phyloP scores from a whole-genome alignment of 208 protist species.

The Herpetomonas tarakana region DNA sequence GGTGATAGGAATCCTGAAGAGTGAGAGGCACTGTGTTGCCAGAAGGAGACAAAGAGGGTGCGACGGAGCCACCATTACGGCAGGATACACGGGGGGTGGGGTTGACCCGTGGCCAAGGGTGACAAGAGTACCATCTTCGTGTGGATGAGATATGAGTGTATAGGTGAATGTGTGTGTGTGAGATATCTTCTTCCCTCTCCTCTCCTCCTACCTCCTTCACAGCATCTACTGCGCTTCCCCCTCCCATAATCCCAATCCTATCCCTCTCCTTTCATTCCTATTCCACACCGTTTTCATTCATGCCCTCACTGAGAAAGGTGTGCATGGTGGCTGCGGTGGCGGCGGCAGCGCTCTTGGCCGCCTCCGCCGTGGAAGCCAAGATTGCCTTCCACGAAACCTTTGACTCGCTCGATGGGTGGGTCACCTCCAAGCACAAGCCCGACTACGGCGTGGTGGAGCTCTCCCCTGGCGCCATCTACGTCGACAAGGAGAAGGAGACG shows the following conservation, averaged over 20 bases:
- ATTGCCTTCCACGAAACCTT: constrained; percentile 77
- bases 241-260: no score
- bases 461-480: constrained; percentile 46
- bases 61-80: no score
- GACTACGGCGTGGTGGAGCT: constrained; percentile 68
- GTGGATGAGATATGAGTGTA: background rate
- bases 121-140: background rate
- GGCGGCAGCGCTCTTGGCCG: constrained; percentile 6
- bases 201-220: background rate
- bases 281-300: background rate
- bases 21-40: no score
- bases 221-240: no score
- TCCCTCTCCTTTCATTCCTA: background rate
- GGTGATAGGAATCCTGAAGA: no score
- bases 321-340: background rate
- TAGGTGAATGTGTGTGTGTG: background rate
- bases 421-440: constrained; percentile 32
- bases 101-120: no score
- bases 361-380: constrained; percentile 32
- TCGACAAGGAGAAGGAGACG: constrained; percentile 65
- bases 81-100: no score
- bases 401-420: constrained; percentile 61
- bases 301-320: background rate
- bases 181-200: background rate
- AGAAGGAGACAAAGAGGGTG: no score